Evolutionary conservation across 2,329 filamentous ascomycete genomes (phyloP), one percentile per base, ranked within the genome.

Genomic region (Mycosphaerella sp.): DNA sequence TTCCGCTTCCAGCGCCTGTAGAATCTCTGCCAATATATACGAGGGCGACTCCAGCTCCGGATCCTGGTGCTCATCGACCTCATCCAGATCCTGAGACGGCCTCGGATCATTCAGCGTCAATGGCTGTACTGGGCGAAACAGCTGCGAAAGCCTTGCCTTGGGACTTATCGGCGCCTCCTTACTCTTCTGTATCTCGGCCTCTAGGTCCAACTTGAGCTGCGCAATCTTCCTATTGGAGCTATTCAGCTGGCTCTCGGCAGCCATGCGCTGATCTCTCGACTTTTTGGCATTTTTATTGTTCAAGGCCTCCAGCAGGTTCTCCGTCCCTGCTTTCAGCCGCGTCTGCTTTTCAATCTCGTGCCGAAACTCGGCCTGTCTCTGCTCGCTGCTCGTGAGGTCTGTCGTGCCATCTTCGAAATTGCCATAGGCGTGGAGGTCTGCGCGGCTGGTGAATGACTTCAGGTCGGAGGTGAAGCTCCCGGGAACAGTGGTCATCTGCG

Each of bases 261-360:
- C 70, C 46, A 72, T 65, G 43, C 75, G 68, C 67, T 78, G 76
- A 51, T 77, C 92, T 69, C 91, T 95, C 59, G 87, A 87, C 70
- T 97, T 92, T 73, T 97, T 98, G 44, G 89, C 86, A 71, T 95
- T 96, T 73, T 98, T 98, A 43, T 84, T 81, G 70, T 96, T 89
- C 61, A 98, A 75, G 10, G 93, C 93, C 74, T 98, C 93, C 39
- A 98, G 78, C 81, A 98, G 85, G 69, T 98, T 98, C 76, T 98
- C 93, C 54, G 92, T 96, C 17, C 93, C 93, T 65, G 92, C 87
- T 72, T 95, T 96, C 69, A 98, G 97, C 77, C 97, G 97, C 74
- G 91, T 85, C 74, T 98, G 95, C 66, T 95, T 92, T 62, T 90
- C 92, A 60, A 98, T 85, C 66, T 86, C 82, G 64, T 96, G 91